Percentiles rank a stretch among this genome's conserved stretches.
Conservation (phyloP, 768 basidiomycete genomes). For the Crassisporium funariophilum region DNA sequence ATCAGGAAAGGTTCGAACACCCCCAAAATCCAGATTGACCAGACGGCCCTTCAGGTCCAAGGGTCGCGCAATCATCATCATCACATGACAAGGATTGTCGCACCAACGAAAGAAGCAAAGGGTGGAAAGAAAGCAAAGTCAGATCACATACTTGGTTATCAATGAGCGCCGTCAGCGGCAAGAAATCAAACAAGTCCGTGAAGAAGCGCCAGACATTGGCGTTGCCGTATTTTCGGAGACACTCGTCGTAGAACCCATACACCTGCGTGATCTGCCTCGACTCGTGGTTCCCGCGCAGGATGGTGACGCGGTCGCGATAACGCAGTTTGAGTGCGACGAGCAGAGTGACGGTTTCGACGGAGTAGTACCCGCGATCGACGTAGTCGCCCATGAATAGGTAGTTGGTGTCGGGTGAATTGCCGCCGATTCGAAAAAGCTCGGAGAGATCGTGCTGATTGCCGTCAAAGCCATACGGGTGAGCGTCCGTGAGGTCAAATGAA, state of each 20-base stretch:
- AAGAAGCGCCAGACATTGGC: constrained; percentile 99
- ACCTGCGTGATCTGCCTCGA: constrained; percentile 99
- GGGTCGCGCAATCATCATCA: no score
- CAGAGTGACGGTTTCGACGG: constrained; percentile 97
- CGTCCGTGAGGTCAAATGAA: constrained; percentile 11
- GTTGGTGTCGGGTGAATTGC: constrained; percentile 98
- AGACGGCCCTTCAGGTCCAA: no score
- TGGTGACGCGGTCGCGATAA: constrained; percentile 97
- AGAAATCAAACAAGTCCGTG: constrained; percentile 97
- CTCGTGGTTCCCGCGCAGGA: constrained; percentile 98
- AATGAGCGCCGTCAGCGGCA: constrained; percentile 95
- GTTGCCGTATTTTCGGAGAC: constrained; percentile 98
- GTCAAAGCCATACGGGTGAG: constrained; percentile 11
- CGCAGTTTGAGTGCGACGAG: constrained; percentile 97
- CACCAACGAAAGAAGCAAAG: constrained; percentile 2
- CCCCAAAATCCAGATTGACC: no score
- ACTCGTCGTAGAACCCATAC: constrained; percentile 99
- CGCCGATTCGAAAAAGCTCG: constrained; percentile 97
- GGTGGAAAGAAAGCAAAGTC: constrained; percentile 3
- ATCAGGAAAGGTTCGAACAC: constrained; percentile 12
- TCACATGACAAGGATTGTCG: constrained; percentile 18
- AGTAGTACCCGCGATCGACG: constrained; percentile 98
- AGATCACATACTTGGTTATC: constrained; percentile 89
- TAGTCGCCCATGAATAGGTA: constrained; percentile 99
- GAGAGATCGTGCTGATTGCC: constrained; percentile 91